phyloP scores from a whole-genome alignment of 345 rosid species.

The Passiflora organensis region DNA sequence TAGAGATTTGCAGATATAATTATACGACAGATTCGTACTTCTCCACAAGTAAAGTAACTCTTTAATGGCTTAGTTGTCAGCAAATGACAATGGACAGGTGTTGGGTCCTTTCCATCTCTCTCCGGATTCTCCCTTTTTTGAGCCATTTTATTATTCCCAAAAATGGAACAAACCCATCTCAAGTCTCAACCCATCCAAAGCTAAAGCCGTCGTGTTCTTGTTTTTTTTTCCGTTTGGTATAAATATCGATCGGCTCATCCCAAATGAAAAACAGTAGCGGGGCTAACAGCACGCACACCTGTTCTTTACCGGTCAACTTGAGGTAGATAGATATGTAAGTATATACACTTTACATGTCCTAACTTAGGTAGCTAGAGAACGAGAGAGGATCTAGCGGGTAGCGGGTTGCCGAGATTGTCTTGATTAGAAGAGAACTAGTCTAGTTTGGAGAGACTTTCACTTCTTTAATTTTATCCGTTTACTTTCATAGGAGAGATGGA shows the following conservation, averaged over 20 bases:
- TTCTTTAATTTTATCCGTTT: conserved; percentile 21
- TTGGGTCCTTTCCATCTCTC: too few species aligned
- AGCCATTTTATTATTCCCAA: too few species aligned
- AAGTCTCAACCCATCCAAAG: not conserved
- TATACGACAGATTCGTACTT: too few species aligned
- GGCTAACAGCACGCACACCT: not conserved
- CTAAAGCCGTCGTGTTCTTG: not conserved
- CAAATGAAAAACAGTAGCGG: not conserved
- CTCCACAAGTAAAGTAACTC: too few species aligned
- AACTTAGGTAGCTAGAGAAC: not conserved
- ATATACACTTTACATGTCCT: too few species aligned
- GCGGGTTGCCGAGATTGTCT: conserved; percentile 17
- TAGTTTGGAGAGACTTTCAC: not conserved
- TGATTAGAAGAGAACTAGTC: not conserved
- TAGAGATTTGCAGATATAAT: too few species aligned
- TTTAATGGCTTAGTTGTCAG: too few species aligned
- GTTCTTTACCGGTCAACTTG: not conserved
- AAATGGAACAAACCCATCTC: too few species aligned
- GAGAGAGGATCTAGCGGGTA: conserved; percentile 24
- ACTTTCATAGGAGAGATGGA: conserved; percentile 11
- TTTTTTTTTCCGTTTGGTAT: not conserved
- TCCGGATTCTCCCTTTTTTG: too few species aligned
- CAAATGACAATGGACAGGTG: too few species aligned
- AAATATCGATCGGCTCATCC: not conserved
- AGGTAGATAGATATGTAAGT: not conserved